Evolutionary conservation across 2,329 filamentous ascomycete species (phyloP).

Genomic region (Chaetomiaceae sp.): DNA sequence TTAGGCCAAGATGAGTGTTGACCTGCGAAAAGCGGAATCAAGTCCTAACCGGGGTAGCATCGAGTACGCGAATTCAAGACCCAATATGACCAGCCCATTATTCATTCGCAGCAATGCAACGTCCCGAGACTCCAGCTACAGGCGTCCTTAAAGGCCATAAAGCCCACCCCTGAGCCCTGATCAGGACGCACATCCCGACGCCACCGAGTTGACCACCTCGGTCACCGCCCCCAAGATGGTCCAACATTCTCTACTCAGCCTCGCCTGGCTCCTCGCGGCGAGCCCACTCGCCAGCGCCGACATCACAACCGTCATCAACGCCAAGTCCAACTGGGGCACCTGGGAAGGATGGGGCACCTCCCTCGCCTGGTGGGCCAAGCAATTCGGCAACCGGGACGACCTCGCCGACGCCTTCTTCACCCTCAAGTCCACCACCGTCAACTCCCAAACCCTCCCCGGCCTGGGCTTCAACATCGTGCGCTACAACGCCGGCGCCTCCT

Average conservation of each 20-base stretch:
- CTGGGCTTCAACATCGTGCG: conserved; percentile 2
- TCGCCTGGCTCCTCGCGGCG: not conserved
- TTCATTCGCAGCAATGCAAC: too few species aligned
- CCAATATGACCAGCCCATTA: too few species aligned
- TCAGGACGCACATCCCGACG: too few species aligned
- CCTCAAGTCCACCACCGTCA: not conserved
- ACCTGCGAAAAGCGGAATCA: too few species aligned
- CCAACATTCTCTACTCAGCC: not conserved
- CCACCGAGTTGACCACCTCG: too few species aligned
- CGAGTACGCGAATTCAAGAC: too few species aligned
- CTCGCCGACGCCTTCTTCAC: conserved; percentile 2
- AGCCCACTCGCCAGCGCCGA: not conserved
- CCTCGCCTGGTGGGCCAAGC: conserved; percentile 1
- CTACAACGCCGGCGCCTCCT: not conserved
- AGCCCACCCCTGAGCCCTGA: too few species aligned
- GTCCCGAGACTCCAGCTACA: too few species aligned
- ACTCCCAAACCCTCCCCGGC: not conserved
- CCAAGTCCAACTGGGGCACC: not conserved
- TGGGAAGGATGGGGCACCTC: conserved; percentile 3
- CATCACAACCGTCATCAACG: not conserved
- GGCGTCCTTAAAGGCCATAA: too few species aligned
- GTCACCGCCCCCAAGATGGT: not conserved
- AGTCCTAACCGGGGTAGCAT: too few species aligned
- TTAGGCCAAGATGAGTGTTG: too few species aligned
- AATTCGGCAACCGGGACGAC: not conserved